Conservation (phyloP, 208 protist genomes). For the Leptomonas pyrrhocoris region DNA sequence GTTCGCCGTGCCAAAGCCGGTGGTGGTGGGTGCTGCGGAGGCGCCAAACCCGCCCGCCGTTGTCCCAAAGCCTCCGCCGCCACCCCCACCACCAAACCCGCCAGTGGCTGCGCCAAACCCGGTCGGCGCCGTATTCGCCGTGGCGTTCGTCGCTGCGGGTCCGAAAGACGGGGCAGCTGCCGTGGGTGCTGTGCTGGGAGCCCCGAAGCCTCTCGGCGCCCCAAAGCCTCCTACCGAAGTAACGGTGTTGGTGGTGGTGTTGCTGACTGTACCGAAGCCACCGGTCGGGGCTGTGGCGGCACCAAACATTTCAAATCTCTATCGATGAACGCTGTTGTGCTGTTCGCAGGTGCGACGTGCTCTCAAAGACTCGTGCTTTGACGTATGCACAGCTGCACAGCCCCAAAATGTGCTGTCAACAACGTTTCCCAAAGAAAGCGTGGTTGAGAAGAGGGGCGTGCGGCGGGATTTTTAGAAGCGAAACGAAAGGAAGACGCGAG, state of each 20-base stretch:
- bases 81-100: background rate
- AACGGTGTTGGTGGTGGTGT: slow-evolving; percentile 6
- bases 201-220: slow-evolving; percentile 7
- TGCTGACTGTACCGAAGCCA: slow-evolving; percentile 18
- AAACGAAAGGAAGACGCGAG: too few relatives aligned
- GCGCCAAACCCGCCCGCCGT: background rate
- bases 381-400: too few relatives aligned
- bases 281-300: slow-evolving; percentile 6
- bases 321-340: background rate
- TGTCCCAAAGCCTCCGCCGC: slow-evolving; percentile 27
- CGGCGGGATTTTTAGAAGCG: too few relatives aligned
- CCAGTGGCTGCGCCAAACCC: slow-evolving; percentile 20
- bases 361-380: background rate
- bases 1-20: slow-evolving; percentile 13
- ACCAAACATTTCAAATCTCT: slow-evolving; percentile 8
- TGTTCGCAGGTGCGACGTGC: background rate
- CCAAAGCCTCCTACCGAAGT: slow-evolving; percentile 6
- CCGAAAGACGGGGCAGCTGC: background rate
- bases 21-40: slow-evolving; percentile 2
- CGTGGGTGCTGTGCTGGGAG: background rate
- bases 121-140: slow-evolving; percentile 8
- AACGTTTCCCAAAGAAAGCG: too few relatives aligned
- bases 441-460: too few relatives aligned
- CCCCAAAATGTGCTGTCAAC: too few relatives aligned
- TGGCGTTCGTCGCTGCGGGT: background rate